phyloP scores from a whole-genome alignment of 371 early-diverging fungal species.

The Mortierella sp. region DNA sequence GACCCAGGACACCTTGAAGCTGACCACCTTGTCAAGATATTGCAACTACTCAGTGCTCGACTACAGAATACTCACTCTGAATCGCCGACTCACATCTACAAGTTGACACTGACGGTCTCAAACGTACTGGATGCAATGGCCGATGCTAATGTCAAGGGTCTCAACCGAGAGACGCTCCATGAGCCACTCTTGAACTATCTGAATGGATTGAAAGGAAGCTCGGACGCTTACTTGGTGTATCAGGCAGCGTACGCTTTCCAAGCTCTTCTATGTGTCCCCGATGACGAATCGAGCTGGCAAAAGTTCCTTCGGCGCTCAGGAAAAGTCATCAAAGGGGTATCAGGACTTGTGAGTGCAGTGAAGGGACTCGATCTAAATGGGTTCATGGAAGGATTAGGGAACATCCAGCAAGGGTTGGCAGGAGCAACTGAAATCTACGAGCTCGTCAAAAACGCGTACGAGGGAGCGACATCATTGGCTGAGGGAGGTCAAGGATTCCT shows the following conservation, averaged over 20 bases:
- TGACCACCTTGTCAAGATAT: conserved; percentile 13
- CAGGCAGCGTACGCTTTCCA: conserved; percentile 18
- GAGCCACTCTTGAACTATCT: neutral
- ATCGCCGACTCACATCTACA: neutral
- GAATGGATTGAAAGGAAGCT: conserved; percentile 1
- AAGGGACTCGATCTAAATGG: conserved; percentile 15
- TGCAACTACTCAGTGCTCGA: conserved; percentile 1
- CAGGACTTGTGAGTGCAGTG: neutral
- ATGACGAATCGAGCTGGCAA: conserved; percentile 12
- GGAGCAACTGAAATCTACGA: neutral
- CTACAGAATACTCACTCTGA: conserved; percentile 14
- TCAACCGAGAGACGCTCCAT: conserved; percentile 8
- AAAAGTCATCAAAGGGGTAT: conserved; percentile 5
- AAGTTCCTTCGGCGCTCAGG: neutral
- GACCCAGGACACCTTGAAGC: conserved; percentile 4
- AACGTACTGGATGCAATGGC: conserved; percentile 21
- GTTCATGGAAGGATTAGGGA: neutral
- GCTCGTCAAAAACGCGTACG: neutral
- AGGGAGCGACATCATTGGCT: conserved; percentile 3
- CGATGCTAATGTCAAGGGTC: conserved; percentile 6
- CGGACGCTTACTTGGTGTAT: conserved; percentile 6
- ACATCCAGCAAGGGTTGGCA: conserved; percentile 4
- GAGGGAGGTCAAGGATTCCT: too few relatives aligned
- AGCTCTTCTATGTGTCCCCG: conserved; percentile 7
- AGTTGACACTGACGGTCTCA: conserved; percentile 14